phyloP scores from a whole-genome alignment of 805 yeast genomes.

The Zygosaccharomyces lentus region DNA sequence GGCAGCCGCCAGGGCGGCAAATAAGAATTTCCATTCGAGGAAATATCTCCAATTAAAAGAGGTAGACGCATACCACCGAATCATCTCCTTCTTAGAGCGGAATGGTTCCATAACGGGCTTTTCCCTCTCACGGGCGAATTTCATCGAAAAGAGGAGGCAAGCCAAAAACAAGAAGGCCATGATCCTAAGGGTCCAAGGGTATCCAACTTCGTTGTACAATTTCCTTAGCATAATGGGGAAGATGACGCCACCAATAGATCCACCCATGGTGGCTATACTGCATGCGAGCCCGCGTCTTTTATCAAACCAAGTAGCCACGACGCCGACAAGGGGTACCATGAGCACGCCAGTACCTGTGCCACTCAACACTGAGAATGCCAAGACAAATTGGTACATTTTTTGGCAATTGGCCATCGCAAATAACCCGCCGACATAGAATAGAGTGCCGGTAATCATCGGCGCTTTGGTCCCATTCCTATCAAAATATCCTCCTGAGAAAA shows the following conservation, averaged over 20 bases:
- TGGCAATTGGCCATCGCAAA: conserved; percentile 55
- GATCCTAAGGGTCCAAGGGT: conserved; percentile 55
- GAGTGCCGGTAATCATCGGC: conserved; percentile 44
- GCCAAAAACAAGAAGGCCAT: conserved; percentile 45
- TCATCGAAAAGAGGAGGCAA: conserved; percentile 36
- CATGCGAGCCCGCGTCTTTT: conserved; percentile 54
- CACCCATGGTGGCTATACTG: conserved; percentile 50
- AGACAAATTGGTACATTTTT: conserved; percentile 54
- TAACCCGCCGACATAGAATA: conserved; percentile 48
- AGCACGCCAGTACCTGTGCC: conserved; percentile 60
- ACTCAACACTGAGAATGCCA: conserved; percentile 51
- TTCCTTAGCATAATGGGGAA: conserved; percentile 52
- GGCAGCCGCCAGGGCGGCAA: conserved; percentile 42
- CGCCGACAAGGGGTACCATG: conserved; percentile 57
- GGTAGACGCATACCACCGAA: conserved; percentile 28
- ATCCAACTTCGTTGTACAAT: conserved; percentile 49
- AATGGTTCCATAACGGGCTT: conserved; percentile 34
- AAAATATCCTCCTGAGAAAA: conserved; percentile 56
- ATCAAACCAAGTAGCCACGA: conserved; percentile 63
- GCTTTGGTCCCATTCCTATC: conserved; percentile 54
- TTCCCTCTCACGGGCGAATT: conserved; percentile 41
- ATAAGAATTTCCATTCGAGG: conserved; percentile 42
- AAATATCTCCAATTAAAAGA: conserved; percentile 36
- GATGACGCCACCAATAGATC: conserved; percentile 52
- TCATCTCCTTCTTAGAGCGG: conserved; percentile 34